Evolutionary conservation across 2,329 filamentous ascomycete genomes (phyloP).

Genomic region (Neoarthrinium moseri): DNA sequence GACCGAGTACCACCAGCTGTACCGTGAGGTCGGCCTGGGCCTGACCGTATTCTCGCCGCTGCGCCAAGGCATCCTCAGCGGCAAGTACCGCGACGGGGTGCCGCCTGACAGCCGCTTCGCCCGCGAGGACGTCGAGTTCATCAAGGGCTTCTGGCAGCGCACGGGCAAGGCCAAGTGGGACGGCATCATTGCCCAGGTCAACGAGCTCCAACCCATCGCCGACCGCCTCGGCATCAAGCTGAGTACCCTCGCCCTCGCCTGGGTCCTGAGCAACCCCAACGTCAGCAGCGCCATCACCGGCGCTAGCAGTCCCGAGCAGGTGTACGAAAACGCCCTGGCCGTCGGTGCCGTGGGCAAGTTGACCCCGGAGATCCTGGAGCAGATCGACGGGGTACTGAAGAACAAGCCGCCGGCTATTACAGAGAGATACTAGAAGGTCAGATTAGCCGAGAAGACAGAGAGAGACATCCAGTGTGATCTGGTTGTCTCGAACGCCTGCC

Average conservation of each 20-base stretch:
- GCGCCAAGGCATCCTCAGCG: slow-evolving; percentile 58
- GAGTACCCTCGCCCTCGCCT: slow-evolving; percentile 57
- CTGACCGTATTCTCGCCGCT: slow-evolving; percentile 64
- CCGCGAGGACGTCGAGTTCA: slow-evolving; percentile 45
- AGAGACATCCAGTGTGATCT: too few relatives aligned
- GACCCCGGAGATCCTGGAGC: slow-evolving; percentile 55
- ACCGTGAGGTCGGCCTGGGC: slow-evolving; percentile 57
- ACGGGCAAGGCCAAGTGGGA: slow-evolving; percentile 54
- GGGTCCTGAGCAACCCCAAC: slow-evolving; percentile 61
- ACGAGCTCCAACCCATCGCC: slow-evolving; percentile 60
- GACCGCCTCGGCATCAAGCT: slow-evolving; percentile 60
- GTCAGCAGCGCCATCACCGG: slow-evolving; percentile 62
- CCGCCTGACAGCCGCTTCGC: slow-evolving; percentile 24
- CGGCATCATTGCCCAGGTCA: slow-evolving; percentile 56
- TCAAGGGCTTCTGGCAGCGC: slow-evolving; percentile 51
- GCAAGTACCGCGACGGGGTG: slow-evolving; percentile 66
- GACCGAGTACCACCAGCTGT: slow-evolving; percentile 59
- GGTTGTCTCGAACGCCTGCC: too few relatives aligned
- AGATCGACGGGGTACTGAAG: slow-evolving; percentile 57
- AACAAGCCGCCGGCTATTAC: slow-evolving; percentile 41
- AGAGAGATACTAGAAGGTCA: neutral
- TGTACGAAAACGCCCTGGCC: slow-evolving; percentile 58
- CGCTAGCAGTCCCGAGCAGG: slow-evolving; percentile 56
- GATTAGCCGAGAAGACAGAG: too few relatives aligned
- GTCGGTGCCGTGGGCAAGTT: slow-evolving; percentile 52